Base-by-base conservation (phyloP, 306 rosid species). In the Corylus heterophylla region DNA sequence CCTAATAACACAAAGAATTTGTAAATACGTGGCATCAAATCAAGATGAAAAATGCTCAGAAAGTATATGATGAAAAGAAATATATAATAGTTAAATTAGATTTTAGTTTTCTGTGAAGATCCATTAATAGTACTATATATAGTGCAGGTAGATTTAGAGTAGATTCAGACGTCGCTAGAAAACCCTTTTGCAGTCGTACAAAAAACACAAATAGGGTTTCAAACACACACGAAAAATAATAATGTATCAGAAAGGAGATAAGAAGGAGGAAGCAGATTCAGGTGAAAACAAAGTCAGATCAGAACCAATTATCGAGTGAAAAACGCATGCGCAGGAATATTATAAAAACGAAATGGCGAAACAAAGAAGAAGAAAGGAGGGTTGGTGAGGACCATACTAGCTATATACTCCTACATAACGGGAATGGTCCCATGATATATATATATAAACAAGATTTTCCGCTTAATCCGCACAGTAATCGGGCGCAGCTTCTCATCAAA, bases 381-480 rank as follows among this genome's bases (percentile, higher is more conserved):
- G 18, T 11, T 8, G 20, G 83, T 74, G 81, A 85, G 86, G 97
- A 89, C 90, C 93, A 88, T 82, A 37, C 90, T 31, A 31, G 35
- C 35, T 42, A 42, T 42, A 42, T 85, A 74, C 37, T 22, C 59
- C 49, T 22, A 80, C 13, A 71, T 58, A 61, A 86, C 91, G 85
- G 81, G 86, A 81, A 83, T 89, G 84, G 88, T 85, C 87, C 92
- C 87, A 78, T 76, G 87, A 80, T 67, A 82, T 42, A 39, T 39
- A 35, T 35, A 39, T 39, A 42, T 74, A 74, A 51, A 48, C 20
- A 73, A n/a, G 80, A 47, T 77, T 78, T 61, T 74, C 79, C 73
- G 81, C 85, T 78, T 56, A 85, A 83, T 85, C 79, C 74, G 88
- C 81, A 82, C 86, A 80, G 79, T 81, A 54, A 83, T 77, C 79